Evolutionary conservation across 1,139 yeast genomes (phyloP), one percentile per base, ranked within the genome.

Genomic region (Debaryomyces subglobosus): DNA sequence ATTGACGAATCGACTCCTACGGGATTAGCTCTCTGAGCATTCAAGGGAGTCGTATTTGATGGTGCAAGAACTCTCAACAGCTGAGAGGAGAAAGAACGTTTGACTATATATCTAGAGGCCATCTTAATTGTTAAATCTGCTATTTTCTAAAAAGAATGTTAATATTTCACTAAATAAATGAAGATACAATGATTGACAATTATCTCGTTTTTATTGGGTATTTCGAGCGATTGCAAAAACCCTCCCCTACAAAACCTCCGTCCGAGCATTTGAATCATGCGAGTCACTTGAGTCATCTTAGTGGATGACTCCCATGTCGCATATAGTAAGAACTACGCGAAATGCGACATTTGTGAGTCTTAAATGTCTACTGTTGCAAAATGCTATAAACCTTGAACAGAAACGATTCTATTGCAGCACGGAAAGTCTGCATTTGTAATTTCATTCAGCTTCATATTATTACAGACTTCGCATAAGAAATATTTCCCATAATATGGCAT

Each of bases 1-100:
- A 53, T 45, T 5, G 51, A 49, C 5, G 51, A 39, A 8, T 49
- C 56, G 32, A 45, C 47, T 13, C 29, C 44, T 21, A 34, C 39
- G 12, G 47, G 33, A 33, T 45, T 43, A 15, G 49, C 36, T 4
- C 25, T 30, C 25, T 16, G 35, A 5, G 43, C 36, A 12, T 29
- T 39, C 21, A 29, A 23, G 2, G 36, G 35, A 13, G 6, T 29
- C 4, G 35, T 25, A 20, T 21, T 30, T 18, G 16, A 29, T n/a
- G 43, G 36, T 10, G 43, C 24, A 20, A 29, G 20, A 8, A 15
- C 15, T 21, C 43, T 16, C 20, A 30, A 20, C 43, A 39, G 36
- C 18, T 29, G 25, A 12, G 35, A 39, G 4, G 36, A 29, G 35
- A 39, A 30, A 6, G 18, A 7, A 12, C 36, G 33, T 20, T 32